Evolutionary conservation across 495 filamentous ascomycete species (phyloP), one percentile per base, ranked within the genome.

Genomic region (Chaetomium cochliodes): DNA sequence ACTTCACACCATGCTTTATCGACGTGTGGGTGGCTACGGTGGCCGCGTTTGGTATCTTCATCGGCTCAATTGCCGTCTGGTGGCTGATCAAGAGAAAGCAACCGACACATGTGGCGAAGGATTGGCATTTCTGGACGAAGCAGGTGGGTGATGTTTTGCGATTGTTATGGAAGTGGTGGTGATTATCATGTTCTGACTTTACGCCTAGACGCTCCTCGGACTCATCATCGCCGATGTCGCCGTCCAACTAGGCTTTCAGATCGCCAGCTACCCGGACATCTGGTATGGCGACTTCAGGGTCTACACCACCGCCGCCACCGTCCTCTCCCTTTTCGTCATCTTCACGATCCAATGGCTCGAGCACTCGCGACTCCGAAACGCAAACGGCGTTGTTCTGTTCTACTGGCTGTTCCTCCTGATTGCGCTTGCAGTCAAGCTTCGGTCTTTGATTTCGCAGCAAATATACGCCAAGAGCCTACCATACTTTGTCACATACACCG

Each of bases 61-160:
- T 86, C 61, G 96, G 96, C 49, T 82, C 86, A 28, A 81, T 86
- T 12, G 92, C 96, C 3, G 75, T 93, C 33, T 88, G 88, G 77
- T 82, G 96, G 67, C 69, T 92, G 60, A 47, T 80, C 59, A 73
- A 72, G 56, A 77, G 72, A 65, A 90, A 86, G 78, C 88, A 85
- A 69, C 82, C 88, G 37, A 82, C 83, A 47, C 85, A 84, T 0
- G 84, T 94, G 23, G 76, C 82, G 39, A 94, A 91, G 79, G 89
- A 97, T 76, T 97, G 92, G 93, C 93, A 96, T 74, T 98, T 97
- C 75, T 97, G 92, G 81, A 80, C 86, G 15, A 98, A 98, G 74
- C 81, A 97, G 82, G 90, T 94, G 72, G 66, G 89, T 79, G 46
- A 18, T 55, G 23, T 28, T 15, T 41, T 33, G 39, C 6, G 46